A percentile compares a stretch with the other conserved stretches of the same genome.
Conservation (phyloP, 495 filamentous ascomycete species). For the Penicillium ochrochloron region DNA sequence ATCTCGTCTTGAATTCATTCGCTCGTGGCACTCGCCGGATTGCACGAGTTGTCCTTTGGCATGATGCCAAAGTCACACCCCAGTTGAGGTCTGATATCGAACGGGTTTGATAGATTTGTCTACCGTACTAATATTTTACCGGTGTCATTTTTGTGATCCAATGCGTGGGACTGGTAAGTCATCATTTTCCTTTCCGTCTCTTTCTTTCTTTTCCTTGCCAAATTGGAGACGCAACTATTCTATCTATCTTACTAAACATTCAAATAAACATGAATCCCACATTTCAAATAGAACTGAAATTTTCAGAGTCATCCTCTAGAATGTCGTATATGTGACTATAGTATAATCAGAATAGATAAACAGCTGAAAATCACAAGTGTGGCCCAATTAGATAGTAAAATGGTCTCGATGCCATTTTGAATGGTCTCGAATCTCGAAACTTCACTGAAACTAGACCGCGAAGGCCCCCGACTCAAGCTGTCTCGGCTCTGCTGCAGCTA, state of each 20-base stretch:
- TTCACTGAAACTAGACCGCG: background rate
- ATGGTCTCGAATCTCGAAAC: background rate
- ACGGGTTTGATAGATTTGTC: background rate
- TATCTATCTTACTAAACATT: background rate
- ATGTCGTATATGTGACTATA: no score
- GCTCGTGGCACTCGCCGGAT: conserved; percentile 14
- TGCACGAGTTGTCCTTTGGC: conserved; percentile 1
- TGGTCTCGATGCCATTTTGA: background rate
- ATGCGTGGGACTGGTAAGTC: background rate
- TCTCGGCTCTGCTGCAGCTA: background rate
- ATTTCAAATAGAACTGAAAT: background rate
- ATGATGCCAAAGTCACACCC: background rate
- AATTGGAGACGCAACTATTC: background rate
- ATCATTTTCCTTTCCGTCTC: background rate
- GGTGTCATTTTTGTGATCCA: background rate
- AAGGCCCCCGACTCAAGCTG: background rate
- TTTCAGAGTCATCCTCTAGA: background rate
- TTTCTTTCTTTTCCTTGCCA: background rate
- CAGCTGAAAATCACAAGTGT: background rate
- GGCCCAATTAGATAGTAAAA: background rate
- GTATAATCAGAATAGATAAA: no score
- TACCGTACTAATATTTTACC: background rate
- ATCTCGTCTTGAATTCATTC: conserved; percentile 10
- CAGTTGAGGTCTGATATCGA: conserved; percentile 15
- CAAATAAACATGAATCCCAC: background rate